phyloP scores from a whole-genome alignment of 2,329 filamentous ascomycete species.

The Penicillium sumatraense region DNA sequence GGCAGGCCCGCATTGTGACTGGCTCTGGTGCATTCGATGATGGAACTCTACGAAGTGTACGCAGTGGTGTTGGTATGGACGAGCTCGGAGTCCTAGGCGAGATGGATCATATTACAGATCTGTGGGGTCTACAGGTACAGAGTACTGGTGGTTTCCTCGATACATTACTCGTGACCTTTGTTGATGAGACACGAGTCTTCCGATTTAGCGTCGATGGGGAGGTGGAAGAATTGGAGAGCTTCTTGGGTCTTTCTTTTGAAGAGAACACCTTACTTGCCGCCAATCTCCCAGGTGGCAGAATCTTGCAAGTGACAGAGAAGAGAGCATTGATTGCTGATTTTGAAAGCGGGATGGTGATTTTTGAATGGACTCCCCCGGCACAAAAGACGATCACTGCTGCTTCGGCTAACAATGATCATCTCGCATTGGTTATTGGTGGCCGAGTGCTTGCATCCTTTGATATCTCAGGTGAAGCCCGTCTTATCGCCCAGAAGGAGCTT shows the following conservation, averaged over 20 bases:
- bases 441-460: slow-evolving; percentile 72
- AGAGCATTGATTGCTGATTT: slow-evolving; percentile 66
- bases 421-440: slow-evolving; percentile 77
- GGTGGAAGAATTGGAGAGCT: slow-evolving; percentile 83
- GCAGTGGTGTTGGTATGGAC: slow-evolving; percentile 91
- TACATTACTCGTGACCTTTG: slow-evolving; percentile 77
- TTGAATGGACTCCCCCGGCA: slow-evolving; percentile 52
- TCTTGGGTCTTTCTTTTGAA: slow-evolving; percentile 70
- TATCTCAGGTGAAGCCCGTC: slow-evolving; percentile 61
- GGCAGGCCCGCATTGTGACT: slow-evolving; percentile 90
- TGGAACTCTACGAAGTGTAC: slow-evolving; percentile 84
- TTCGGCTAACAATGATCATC: slow-evolving; percentile 71
- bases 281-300: slow-evolving; percentile 65
- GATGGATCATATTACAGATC: slow-evolving; percentile 71
- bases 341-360: slow-evolving; percentile 50
- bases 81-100: slow-evolving; percentile 82
- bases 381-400: slow-evolving; percentile 72
- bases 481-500: slow-evolving; percentile 65
- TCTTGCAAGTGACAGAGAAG: slow-evolving; percentile 77
- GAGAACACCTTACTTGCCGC: slow-evolving; percentile 72
- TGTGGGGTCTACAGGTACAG: slow-evolving; percentile 69
- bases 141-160: slow-evolving; percentile 58
- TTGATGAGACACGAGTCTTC: slow-evolving; percentile 84
- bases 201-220: slow-evolving; percentile 73
- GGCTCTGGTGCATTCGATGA: slow-evolving; percentile 90